Conservation (phyloP, 2,329 filamentous ascomycete genomes). For the Aspergillus sp. region DNA sequence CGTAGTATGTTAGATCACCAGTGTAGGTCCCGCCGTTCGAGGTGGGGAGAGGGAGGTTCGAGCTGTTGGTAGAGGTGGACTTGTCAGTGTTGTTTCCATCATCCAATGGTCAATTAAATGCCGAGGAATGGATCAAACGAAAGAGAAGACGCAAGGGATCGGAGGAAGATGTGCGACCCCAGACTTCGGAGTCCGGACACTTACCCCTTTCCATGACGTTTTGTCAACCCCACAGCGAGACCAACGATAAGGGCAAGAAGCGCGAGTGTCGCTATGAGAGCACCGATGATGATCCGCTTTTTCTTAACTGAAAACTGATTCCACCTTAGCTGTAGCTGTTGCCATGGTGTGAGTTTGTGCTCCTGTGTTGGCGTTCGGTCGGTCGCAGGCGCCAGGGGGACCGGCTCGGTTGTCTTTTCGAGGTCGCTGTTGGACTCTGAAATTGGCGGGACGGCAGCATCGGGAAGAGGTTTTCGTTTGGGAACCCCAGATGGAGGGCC, state of each 20-base stretch:
- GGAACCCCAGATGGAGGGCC: background rate
- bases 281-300: constrained; percentile 20
- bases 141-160: background rate
- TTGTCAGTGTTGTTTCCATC: background rate
- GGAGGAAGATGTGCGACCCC: background rate
- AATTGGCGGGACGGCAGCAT: background rate
- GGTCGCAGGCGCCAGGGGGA: background rate
- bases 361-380: background rate
- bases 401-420: constrained; percentile 14
- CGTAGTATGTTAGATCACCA: constrained; percentile 71
- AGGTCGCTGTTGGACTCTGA: background rate
- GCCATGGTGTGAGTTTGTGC: background rate
- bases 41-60: constrained; percentile 28
- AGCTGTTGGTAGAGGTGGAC: constrained; percentile 1
- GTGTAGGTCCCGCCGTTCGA: constrained; percentile 51
- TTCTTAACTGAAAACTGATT: constrained; percentile 9
- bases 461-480: constrained; percentile 10
- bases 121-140: background rate
- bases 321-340: constrained; percentile 6
- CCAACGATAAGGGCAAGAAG: constrained; percentile 24
- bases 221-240: constrained; percentile 26
- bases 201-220: constrained; percentile 14
- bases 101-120: background rate
- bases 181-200: constrained; percentile 1
- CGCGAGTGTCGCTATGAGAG: constrained; percentile 8